Base-by-base conservation (phyloP, 2,329 filamentous ascomycete genomes). In the Phaeophleospora eucalypticola region DNA sequence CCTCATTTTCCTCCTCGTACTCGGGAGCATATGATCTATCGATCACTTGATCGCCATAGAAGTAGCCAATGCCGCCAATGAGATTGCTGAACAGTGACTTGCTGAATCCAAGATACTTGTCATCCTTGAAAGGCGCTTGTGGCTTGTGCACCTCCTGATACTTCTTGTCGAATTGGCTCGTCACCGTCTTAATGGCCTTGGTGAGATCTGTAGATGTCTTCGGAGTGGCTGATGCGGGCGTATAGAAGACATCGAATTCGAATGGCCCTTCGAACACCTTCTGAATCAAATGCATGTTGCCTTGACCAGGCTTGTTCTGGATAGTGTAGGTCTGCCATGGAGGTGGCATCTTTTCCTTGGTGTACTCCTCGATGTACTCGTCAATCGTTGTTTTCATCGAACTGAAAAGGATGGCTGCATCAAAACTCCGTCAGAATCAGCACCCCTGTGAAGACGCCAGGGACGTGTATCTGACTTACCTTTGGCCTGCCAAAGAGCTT, bases 51-150 rank as follows among this genome's bases (percentile, higher is more conserved):
- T 93, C 79, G 34, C 93, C 93, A 61, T 94, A 80, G 72, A 98
- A 98, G 70, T 95, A 97, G 7, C 93, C 93, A 58, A 97, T 88
- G 38, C 93, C 93, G 46, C 93, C 93, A 29, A 95, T 77, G 27
- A 98, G 74, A 66, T 97, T 98, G 1, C 91, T 96, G 58, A 98
- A 87, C 76, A 98, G 86, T 54, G 85, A 90, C 66, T 88, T 87
- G 53, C 84, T 88, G 66, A 97, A 96, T 47, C 77, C 77, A 39
- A 81, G 75, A 65, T 94, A 93, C 61, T 87, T 82, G 2, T 81
- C 76, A 3, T 79, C 77, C 8, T 80, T 72, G 67, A 93, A 98
- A 0, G 93, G 91, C 0, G 83, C 73, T 60, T 89, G 78, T 1
- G 89, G 83, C 43, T 82, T 75, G 63, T 93, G 86, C 24, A 88